phyloP scores from a whole-genome alignment of 2,329 filamentous ascomycete species.

The Talaromyces sp. region DNA sequence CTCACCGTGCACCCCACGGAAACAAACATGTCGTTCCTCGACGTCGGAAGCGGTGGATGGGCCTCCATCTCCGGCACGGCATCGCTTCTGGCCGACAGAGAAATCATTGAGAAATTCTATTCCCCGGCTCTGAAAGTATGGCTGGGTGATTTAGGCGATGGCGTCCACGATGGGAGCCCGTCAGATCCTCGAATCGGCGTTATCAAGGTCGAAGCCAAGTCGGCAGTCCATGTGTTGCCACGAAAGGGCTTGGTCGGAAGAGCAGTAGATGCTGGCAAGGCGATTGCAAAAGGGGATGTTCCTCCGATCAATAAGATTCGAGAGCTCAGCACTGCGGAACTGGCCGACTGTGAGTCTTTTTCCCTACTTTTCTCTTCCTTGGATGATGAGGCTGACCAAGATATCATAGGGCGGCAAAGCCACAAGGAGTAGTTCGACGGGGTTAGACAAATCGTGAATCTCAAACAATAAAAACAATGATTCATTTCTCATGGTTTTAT shows the following conservation, averaged over 20 bases:
- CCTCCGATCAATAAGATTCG: slow-evolving; percentile 70
- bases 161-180: slow-evolving; percentile 73
- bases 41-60: slow-evolving; percentile 69
- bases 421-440: slow-evolving; percentile 17
- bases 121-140: slow-evolving; percentile 69
- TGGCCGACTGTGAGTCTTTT: slow-evolving; percentile 50
- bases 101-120: slow-evolving; percentile 69
- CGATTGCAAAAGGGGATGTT: slow-evolving; percentile 64
- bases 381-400: not conserved
- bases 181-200: slow-evolving; percentile 77
- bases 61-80: slow-evolving; percentile 76
- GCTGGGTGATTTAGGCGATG: slow-evolving; percentile 80
- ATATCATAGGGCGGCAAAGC: slow-evolving; percentile 23
- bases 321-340: slow-evolving; percentile 63
- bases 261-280: slow-evolving; percentile 68
- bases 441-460: not conserved
- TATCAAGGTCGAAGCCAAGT: slow-evolving; percentile 68
- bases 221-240: slow-evolving; percentile 65
- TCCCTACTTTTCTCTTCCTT: not conserved
- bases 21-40: slow-evolving; percentile 75
- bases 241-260: slow-evolving; percentile 59
- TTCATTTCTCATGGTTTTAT: not conserved
- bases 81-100: slow-evolving; percentile 63
- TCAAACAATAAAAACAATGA: not conserved
- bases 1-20: slow-evolving; percentile 65